Evolutionary conservation across 352 stramenopile species (phyloP).

Genomic region (Globisporangium cederbergense): DNA sequence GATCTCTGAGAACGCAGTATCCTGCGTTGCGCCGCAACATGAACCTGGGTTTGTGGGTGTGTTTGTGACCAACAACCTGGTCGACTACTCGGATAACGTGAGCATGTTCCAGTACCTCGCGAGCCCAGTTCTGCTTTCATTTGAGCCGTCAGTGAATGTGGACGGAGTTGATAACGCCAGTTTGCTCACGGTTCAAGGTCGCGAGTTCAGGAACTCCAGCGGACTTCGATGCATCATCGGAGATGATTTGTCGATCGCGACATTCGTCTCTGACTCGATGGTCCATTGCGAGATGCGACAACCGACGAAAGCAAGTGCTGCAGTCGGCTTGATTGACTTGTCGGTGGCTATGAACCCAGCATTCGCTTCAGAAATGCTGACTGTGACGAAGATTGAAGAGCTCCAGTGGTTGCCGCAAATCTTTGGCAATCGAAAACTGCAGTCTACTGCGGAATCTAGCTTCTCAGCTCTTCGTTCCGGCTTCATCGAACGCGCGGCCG

Average conservation of each 20-base stretch:
- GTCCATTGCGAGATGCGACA: slow-evolving; percentile 21
- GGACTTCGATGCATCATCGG: slow-evolving; percentile 33
- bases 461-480: slow-evolving; percentile 19
- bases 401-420: not conserved
- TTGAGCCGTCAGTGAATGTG: slow-evolving; percentile 21
- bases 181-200: slow-evolving; percentile 23
- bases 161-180: slow-evolving; percentile 4
- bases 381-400: not conserved
- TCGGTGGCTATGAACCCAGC: slow-evolving; percentile 9
- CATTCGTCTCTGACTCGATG: slow-evolving; percentile 24
- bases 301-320: slow-evolving; percentile 14
- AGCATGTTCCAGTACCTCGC: slow-evolving; percentile 37
- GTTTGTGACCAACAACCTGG: slow-evolving; percentile 51
- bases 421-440: not conserved
- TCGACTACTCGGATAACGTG: slow-evolving; percentile 39
- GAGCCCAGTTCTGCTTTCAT: slow-evolving; percentile 28
- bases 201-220: slow-evolving; percentile 38
- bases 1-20: slow-evolving; percentile 28
- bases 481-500: slow-evolving; percentile 29
- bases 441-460: not conserved
- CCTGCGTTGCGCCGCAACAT: slow-evolving; percentile 29
- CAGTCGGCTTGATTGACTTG: slow-evolving; percentile 35
- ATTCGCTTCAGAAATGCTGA: not conserved
- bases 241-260: slow-evolving; percentile 21
- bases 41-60: slow-evolving; percentile 29